A percentile compares a stretch with the other conserved stretches of the same genome.
These are phyloP conservation scores for Fimicolochytrium jonesii DNA, from an alignment of 192 early-diverging fungal genomes.

Conservation along the genomic window DNA sequence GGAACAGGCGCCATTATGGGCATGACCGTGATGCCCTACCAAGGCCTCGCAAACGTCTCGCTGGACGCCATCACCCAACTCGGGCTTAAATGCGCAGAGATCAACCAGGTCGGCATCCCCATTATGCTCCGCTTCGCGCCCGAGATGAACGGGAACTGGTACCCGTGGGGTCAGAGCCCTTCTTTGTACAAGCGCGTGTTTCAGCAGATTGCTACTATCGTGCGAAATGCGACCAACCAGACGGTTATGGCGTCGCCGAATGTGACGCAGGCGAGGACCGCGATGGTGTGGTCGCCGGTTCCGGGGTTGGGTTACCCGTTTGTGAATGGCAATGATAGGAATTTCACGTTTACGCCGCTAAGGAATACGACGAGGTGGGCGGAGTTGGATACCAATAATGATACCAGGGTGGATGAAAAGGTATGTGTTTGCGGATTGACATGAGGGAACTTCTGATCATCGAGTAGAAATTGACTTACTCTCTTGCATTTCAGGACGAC, in stretches of 20 bases:
- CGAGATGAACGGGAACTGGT: constrained; percentile 44
- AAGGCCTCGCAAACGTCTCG: constrained; percentile 19
- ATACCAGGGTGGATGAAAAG: constrained; percentile 26
- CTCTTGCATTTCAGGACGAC: constrained; percentile 32
- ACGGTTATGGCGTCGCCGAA: background rate
- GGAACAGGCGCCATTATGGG: constrained; percentile 32
- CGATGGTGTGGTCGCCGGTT: constrained; percentile 36
- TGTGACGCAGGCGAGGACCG: constrained; percentile 18
- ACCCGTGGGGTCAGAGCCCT: constrained; percentile 31
- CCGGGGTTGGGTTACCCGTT: constrained; percentile 37
- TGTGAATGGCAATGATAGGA: background rate
- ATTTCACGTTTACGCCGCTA: background rate
- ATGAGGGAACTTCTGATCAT: too few relatives aligned
- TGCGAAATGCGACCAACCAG: constrained; percentile 24
- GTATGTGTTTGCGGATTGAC: constrained; percentile 2
- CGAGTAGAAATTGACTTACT: background rate
- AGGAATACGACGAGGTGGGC: background rate
- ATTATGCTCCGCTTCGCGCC: constrained; percentile 34
- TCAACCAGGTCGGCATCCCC: constrained; percentile 22
- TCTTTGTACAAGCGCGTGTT: constrained; percentile 5
- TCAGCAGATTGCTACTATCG: constrained; percentile 10
- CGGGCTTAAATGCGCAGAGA: constrained; percentile 17
- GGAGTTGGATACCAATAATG: constrained; percentile 43
- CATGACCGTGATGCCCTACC: constrained; percentile 31
- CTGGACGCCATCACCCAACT: constrained; percentile 7